Evolutionary conservation across 2,329 filamentous ascomycete genomes (phyloP), one percentile per base, ranked within the genome.

Genomic region (Calonectria fujianensis): DNA sequence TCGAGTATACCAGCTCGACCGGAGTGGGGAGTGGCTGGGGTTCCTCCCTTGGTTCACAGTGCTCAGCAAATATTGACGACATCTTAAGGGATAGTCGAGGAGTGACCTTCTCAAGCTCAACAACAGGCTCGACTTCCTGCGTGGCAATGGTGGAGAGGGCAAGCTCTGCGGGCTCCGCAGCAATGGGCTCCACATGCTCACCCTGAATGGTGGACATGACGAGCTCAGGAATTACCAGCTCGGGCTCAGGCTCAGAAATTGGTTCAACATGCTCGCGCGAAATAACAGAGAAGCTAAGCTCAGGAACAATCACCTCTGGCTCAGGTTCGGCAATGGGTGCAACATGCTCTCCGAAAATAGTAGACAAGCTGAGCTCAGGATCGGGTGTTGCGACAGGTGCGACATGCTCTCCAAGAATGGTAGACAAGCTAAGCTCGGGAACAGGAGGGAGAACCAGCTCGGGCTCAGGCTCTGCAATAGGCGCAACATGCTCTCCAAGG

Each of bases 41-140:
- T 59, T 84, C 82, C 66, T 82, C 83, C 45, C 74, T 82, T 16
- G 85, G 85, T 74, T 86, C 85, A 27, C 85, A 83, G 6, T 80
- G 74, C 73, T 82, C 80, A 4, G 79, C 75, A 59, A 80, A 80
- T 63, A 85, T 82, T 29, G 81, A 76, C 6, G 83, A 84, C 41
- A 85, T 70, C 39, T 74, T 80, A 35, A 85, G 76, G 6, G 75
- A 79, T 67, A 77, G 79, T 9, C 37, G 73, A 27, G 82, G 83
- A 57, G 82, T 78, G n/a, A 82, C 67, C 52, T 77, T 78, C 74
- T 87, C 84, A 74, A 72, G 54, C 85, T 82, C 57, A 75, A 69
- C 35, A 82, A 86, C 73, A 83, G 81, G 80, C 24, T 81, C 82
- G 20, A 84, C 82, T 9, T 81, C 75, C 69, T 85, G 75, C 1